Evolutionary conservation across 2,329 filamentous ascomycete genomes (phyloP).

Genomic region (Colletotrichum musicola): DNA sequence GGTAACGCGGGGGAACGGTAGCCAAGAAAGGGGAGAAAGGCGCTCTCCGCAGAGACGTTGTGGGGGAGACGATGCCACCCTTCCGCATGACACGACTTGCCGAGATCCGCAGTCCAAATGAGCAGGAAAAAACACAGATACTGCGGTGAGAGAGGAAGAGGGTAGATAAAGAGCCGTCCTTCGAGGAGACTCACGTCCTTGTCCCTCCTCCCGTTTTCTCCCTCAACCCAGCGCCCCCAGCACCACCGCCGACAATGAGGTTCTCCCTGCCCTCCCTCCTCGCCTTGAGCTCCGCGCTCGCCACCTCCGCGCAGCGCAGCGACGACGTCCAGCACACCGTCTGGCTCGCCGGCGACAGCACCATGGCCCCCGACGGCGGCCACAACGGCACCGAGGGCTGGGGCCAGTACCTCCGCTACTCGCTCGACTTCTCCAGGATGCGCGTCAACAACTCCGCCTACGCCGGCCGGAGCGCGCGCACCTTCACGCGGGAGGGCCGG

Average conservation of each 20-base stretch:
- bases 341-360: constrained; percentile 72
- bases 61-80: constrained; percentile 11
- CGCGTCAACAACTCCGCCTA: constrained; percentile 72
- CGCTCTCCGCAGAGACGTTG: constrained; percentile 15
- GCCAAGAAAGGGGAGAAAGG: not conserved
- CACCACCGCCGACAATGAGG: constrained; percentile 5
- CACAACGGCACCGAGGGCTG: constrained; percentile 66
- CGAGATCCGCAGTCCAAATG: constrained; percentile 26
- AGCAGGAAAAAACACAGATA: not conserved
- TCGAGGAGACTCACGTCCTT: too few species aligned
- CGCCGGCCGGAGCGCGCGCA: constrained; percentile 75
- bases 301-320: constrained; percentile 8
- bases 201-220: not conserved
- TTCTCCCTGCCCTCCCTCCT: constrained; percentile 5
- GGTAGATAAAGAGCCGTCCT: too few species aligned
- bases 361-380: constrained; percentile 63
- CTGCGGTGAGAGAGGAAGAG: not conserved
- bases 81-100: not conserved
- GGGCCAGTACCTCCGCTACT: constrained; percentile 71
- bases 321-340: constrained; percentile 50
- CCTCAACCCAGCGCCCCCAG: not conserved
- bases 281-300: constrained; percentile 1
- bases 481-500: constrained; percentile 74
- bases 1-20: constrained; percentile 21
- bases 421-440: constrained; percentile 46